These are phyloP conservation scores for Fusarium nanum DNA, from an alignment of 2,329 filamentous ascomycete species.

Conservation along the genomic window DNA sequence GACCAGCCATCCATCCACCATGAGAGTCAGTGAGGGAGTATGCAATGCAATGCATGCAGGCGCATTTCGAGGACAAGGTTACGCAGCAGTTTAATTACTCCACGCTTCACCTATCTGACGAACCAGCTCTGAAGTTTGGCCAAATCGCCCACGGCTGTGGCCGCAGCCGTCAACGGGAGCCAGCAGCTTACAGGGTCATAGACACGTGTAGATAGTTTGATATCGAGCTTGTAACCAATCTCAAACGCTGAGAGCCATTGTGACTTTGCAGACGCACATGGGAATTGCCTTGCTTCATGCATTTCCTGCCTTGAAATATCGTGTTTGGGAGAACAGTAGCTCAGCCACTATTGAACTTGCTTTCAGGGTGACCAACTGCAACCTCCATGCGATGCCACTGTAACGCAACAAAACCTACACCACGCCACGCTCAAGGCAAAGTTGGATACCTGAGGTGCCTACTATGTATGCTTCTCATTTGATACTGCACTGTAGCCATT, in stretches of 20 bases:
- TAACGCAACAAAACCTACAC: conserved; percentile 14
- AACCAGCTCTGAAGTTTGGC: conserved; percentile 27
- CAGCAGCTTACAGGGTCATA: conserved; percentile 30
- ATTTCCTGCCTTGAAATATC: conserved; percentile 26
- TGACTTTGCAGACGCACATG: conserved; percentile 1
- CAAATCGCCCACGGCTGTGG: conserved; percentile 26
- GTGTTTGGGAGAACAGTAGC: not conserved
- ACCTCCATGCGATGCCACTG: conserved; percentile 18
- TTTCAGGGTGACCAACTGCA: conserved; percentile 12
- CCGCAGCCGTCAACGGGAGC: conserved; percentile 29
- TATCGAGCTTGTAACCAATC: conserved; percentile 14
- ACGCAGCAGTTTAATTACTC: conserved; percentile 25
- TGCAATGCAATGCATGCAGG: not conserved
- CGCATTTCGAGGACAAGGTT: conserved; percentile 20
- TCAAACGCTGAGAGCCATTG: conserved; percentile 10
- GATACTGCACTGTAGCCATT: not conserved
- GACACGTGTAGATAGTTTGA: conserved; percentile 26
- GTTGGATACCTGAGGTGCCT: conserved; percentile 1
- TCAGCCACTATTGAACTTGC: conserved; percentile 5
- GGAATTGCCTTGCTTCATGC: conserved; percentile 11
- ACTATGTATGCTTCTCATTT: not conserved
- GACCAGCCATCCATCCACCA: not conserved
- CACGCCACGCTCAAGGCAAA: not conserved
- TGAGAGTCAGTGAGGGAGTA: conserved; percentile 4
- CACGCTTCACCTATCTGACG: conserved; percentile 10